These are phyloP conservation scores for Candida tammaniensis DNA, from an alignment of 805 yeast species.

Conservation along the genomic window DNA sequence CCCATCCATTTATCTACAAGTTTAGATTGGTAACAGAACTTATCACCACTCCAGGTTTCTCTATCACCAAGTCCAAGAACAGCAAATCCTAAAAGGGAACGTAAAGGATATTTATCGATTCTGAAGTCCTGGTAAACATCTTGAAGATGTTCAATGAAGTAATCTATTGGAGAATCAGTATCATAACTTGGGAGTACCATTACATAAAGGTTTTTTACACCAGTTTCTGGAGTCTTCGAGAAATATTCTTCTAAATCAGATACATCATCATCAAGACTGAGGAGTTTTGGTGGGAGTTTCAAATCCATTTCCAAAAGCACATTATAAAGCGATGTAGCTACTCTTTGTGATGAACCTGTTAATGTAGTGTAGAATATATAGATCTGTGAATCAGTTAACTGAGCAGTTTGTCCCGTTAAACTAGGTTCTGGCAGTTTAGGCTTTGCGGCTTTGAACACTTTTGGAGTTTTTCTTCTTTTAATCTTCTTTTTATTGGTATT, in stretches of 20 bases:
- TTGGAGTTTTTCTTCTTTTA: slow-evolving; percentile 21
- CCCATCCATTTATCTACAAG: slow-evolving; percentile 72
- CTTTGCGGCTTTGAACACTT: slow-evolving; percentile 39
- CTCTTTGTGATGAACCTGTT: slow-evolving; percentile 76
- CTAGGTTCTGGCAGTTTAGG: slow-evolving; percentile 24
- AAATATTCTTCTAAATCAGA: slow-evolving; percentile 84
- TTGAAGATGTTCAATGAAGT: slow-evolving; percentile 71
- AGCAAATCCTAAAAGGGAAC: slow-evolving; percentile 69
- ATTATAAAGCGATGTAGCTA: slow-evolving; percentile 53
- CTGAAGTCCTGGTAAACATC: slow-evolving; percentile 86
- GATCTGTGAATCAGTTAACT: slow-evolving; percentile 53
- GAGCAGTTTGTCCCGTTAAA: slow-evolving; percentile 36
- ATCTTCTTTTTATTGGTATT: slow-evolving; percentile 7
- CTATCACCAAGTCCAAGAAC: slow-evolving; percentile 87
- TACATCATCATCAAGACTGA: slow-evolving; percentile 75
- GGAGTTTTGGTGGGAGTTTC: slow-evolving; percentile 53
- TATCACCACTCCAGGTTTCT: slow-evolving; percentile 73
- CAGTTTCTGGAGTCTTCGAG: slow-evolving; percentile 52
- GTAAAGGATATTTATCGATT: slow-evolving; percentile 76
- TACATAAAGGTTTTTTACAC: slow-evolving; percentile 53
- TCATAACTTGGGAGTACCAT: slow-evolving; percentile 87
- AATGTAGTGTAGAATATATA: slow-evolving; percentile 78
- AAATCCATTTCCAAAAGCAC: slow-evolving; percentile 27
- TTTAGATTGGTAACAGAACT: slow-evolving; percentile 83
- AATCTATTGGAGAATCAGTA: slow-evolving; percentile 89